Percentiles rank a stretch among this genome's conserved stretches.
These are phyloP conservation scores for Silene conica DNA, from an alignment of 148 eudicot genomes.

Conservation along the genomic window DNA sequence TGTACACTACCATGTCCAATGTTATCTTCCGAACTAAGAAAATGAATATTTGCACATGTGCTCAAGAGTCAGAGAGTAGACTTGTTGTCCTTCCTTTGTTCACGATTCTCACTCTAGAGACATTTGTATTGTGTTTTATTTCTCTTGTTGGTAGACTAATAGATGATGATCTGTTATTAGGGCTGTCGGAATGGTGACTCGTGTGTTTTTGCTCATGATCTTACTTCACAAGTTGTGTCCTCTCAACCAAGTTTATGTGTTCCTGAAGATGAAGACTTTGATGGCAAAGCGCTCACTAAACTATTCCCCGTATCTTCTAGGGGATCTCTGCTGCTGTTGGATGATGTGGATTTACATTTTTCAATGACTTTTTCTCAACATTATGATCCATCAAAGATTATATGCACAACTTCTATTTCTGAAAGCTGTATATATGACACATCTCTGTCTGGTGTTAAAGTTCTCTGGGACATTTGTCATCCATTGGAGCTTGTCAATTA, in stretches of 20 bases:
- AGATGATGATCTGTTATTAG: constrained; percentile 31
- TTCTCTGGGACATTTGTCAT: constrained; percentile 45
- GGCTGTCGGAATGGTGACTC: constrained; percentile 82
- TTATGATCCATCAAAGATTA: constrained; percentile 51
- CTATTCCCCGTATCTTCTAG: constrained; percentile 44
- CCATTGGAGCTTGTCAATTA: constrained; percentile 41
- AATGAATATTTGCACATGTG: not conserved
- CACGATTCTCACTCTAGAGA: not conserved
- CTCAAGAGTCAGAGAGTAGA: not conserved
- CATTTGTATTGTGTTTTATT: constrained; percentile 10
- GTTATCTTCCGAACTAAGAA: not conserved
- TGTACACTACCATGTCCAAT: not conserved
- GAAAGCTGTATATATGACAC: constrained; percentile 33
- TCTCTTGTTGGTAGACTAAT: not conserved
- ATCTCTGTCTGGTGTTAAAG: constrained; percentile 36
- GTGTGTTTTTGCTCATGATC: constrained; percentile 68
- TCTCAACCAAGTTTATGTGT: constrained; percentile 30
- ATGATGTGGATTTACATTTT: constrained; percentile 60
- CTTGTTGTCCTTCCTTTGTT: too few species aligned
- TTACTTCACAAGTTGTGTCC: constrained; percentile 29
- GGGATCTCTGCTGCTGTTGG: constrained; percentile 51
- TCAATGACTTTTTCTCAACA: constrained; percentile 41
- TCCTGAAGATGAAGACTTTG: constrained; percentile 49
- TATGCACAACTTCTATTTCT: constrained; percentile 51
- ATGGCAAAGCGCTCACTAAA: constrained; percentile 39